Evolutionary conservation across 2,329 filamentous ascomycete genomes (phyloP).

Genomic region (Ophiostoma quercus): DNA sequence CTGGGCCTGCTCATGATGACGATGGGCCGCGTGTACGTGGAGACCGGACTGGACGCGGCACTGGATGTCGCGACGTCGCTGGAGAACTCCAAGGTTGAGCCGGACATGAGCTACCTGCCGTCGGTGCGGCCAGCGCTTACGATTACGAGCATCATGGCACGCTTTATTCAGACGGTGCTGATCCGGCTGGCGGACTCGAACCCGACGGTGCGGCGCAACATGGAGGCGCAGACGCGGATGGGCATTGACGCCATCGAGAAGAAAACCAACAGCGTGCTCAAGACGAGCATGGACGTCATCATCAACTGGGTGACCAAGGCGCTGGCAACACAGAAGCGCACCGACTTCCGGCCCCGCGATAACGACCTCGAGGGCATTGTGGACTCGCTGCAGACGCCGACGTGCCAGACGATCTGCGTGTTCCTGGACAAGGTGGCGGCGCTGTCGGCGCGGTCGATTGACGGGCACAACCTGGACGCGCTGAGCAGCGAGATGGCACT

Average conservation of each 20-base stretch:
- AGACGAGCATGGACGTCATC: constrained; percentile 58
- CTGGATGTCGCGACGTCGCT: constrained; percentile 68
- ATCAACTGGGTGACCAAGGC: constrained; percentile 70
- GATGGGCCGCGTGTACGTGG: constrained; percentile 77
- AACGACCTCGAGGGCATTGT: constrained; percentile 58
- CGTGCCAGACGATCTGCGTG: constrained; percentile 72
- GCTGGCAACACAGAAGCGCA: constrained; percentile 74
- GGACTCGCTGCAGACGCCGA: constrained; percentile 77
- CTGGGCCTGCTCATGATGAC: constrained; percentile 76
- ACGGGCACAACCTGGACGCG: constrained; percentile 75
- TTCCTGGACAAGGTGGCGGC: constrained; percentile 68
- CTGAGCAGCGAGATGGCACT: constrained; percentile 81
- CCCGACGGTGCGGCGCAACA: constrained; percentile 80
- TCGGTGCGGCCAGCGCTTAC: constrained; percentile 75
- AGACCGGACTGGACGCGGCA: constrained; percentile 63
- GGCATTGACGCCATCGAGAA: constrained; percentile 76
- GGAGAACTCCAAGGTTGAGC: constrained; percentile 75
- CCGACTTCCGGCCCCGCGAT: constrained; percentile 84
- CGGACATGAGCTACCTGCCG: constrained; percentile 78
- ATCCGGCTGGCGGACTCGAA: constrained; percentile 85
- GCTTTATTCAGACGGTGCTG: constrained; percentile 84
- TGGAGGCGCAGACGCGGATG: constrained; percentile 73
- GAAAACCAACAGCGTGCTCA: constrained; percentile 63
- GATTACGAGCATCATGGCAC: constrained; percentile 88
- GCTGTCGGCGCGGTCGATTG: constrained; percentile 62